Percentiles rank a stretch among this genome's conserved stretches.
These are phyloP conservation scores for Erucastrum elatum DNA, from an alignment of 345 rosid species.

Conservation along the genomic window DNA sequence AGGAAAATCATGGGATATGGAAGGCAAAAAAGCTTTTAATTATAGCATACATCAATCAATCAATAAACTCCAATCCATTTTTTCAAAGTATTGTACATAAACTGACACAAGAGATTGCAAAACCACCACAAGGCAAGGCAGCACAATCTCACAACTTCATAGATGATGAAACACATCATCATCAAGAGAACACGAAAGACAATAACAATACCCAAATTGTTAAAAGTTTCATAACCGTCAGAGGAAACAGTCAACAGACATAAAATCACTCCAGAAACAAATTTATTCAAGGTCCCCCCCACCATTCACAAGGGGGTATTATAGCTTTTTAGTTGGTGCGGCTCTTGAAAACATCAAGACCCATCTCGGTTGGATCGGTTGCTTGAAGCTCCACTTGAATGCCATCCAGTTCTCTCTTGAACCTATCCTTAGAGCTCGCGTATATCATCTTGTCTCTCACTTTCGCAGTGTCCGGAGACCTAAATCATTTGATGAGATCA, in stretches of 20 bases:
- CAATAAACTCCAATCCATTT: conserved; percentile 1
- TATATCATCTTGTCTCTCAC: conserved; percentile 44
- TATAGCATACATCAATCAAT: neutral
- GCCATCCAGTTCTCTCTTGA: conserved; percentile 43
- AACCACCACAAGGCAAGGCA: conserved; percentile 7
- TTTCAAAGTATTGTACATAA: conserved; percentile 12
- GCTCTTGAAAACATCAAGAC: conserved; percentile 57
- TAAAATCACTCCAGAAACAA: conserved; percentile 29
- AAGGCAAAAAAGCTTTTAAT: neutral
- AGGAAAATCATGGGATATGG: neutral
- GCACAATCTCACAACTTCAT: conserved; percentile 4
- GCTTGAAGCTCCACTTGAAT: conserved; percentile 65
- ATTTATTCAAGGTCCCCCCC: conserved; percentile 24
- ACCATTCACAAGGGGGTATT: neutral
- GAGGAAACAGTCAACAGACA: conserved; percentile 29
- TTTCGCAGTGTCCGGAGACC: conserved; percentile 42
- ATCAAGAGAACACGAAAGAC: neutral
- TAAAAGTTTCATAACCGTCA: conserved; percentile 19
- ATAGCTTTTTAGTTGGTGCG: conserved; percentile 43
- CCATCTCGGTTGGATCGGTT: conserved; percentile 63
- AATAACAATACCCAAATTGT: conserved; percentile 6
- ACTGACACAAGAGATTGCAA: conserved; percentile 7
- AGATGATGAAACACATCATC: conserved; percentile 14
- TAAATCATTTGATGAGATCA: neutral
- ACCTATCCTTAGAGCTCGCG: conserved; percentile 50